A percentile compares a stretch with the other conserved stretches of the same genome.
phyloP scores from a whole-genome alignment of 2,329 filamentous ascomycete species.

The Biscogniauxia sp. region DNA sequence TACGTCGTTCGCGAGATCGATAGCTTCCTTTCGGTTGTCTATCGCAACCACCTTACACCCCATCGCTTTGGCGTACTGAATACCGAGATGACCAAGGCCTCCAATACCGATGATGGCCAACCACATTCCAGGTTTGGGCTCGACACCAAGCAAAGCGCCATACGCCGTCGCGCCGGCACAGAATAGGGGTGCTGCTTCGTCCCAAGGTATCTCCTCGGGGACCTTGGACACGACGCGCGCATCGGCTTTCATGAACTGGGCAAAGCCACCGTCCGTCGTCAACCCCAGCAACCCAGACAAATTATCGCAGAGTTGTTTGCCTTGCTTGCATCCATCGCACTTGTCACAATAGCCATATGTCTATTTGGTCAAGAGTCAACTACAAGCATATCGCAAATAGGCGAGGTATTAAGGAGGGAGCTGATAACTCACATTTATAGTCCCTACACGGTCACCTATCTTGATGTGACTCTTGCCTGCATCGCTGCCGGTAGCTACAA shows the following conservation, averaged over 20 bases:
- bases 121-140: conserved; percentile 25
- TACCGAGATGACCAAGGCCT: conserved; percentile 35
- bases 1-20: conserved; percentile 29
- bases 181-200: conserved; percentile 44
- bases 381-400: no score
- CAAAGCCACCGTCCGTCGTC: conserved; percentile 35
- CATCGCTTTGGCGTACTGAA: conserved; percentile 36
- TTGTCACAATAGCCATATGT: conserved; percentile 29
- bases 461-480: conserved; percentile 21
- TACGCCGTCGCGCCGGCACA: conserved; percentile 45
- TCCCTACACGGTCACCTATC: conserved; percentile 36
- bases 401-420: not conserved
- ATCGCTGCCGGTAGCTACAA: conserved; percentile 29
- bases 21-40: conserved; percentile 33
- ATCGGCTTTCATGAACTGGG: conserved; percentile 34
- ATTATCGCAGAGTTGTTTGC: not conserved
- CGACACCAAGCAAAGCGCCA: conserved; percentile 27
- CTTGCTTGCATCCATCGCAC: conserved; percentile 25
- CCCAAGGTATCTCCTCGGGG: conserved; percentile 36
- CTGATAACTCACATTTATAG: conserved; percentile 32
- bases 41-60: conserved; percentile 36
- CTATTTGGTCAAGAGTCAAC: not conserved
- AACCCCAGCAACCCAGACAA: conserved; percentile 34
- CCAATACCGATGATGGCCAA: conserved; percentile 42
- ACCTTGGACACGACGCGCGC: conserved; percentile 33